Evolutionary conservation across 306 rosid species (phyloP).

Genomic region (Astragalus glycyphyllos): DNA sequence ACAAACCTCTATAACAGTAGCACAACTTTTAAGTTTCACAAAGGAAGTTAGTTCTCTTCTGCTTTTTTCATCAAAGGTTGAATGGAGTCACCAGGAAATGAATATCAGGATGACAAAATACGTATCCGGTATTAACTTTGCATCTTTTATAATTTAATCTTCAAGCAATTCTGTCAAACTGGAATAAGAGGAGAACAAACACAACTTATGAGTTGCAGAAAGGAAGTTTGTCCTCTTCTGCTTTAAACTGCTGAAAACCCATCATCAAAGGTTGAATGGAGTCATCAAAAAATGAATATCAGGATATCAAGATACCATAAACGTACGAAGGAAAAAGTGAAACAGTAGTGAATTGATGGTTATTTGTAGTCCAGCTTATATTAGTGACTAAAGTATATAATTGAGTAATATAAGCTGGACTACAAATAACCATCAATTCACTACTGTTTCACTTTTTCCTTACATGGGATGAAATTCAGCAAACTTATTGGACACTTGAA

Average conservation of each 20-base stretch:
- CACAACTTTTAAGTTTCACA: too few species aligned
- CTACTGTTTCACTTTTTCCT: constrained; percentile 42
- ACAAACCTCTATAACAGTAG: too few species aligned
- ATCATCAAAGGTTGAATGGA: constrained; percentile 47
- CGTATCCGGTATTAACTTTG: too few species aligned
- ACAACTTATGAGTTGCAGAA: not conserved
- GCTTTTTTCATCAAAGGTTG: too few species aligned
- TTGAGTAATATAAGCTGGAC: not conserved
- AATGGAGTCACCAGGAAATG: too few species aligned
- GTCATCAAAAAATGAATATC: constrained; percentile 35
- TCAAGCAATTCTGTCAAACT: not conserved
- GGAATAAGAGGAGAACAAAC: not conserved
- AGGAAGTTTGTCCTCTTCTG: constrained; percentile 38
- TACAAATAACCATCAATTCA: constrained; percentile 2
- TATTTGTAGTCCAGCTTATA: constrained; percentile 8
- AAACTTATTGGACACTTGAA: constrained; percentile 3
- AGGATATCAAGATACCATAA: constrained; percentile 38
- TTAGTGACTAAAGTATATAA: too few species aligned
- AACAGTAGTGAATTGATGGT: constrained; percentile 16
- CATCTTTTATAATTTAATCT: too few species aligned
- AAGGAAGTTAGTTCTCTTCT: too few species aligned
- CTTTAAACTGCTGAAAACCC: constrained; percentile 15
- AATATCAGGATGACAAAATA: too few species aligned
- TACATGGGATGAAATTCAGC: constrained; percentile 29
- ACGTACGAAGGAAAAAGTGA: constrained; percentile 32